Evolutionary conservation across 371 early-diverging fungal species (phyloP).

Genomic region (Fennellomyces sp.): DNA sequence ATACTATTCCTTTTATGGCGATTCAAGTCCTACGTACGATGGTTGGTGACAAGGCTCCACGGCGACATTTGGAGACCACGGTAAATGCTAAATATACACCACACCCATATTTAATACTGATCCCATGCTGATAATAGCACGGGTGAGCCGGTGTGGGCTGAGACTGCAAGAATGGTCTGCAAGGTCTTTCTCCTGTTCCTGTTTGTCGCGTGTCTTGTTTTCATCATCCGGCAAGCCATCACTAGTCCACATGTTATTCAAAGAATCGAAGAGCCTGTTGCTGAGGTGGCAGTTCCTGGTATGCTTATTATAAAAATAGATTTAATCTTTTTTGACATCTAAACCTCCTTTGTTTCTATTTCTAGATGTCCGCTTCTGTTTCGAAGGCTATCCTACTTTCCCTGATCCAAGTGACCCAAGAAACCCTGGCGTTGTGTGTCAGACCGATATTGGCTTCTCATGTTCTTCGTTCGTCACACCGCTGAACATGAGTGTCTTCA

Average conservation of each 20-base stretch:
- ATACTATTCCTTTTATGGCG: constrained; percentile 46
- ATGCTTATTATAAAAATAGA: constrained; percentile 1
- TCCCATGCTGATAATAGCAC: constrained; percentile 18
- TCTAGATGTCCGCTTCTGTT: constrained; percentile 51
- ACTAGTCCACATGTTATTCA: constrained; percentile 50
- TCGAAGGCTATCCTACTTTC: constrained; percentile 40
- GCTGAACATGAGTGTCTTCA: constrained; percentile 41
- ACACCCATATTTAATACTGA: not conserved
- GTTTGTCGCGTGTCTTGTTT: constrained; percentile 40
- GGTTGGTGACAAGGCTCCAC: constrained; percentile 40
- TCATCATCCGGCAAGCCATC: constrained; percentile 49
- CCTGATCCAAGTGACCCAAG: constrained; percentile 13
- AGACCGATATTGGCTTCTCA: constrained; percentile 39
- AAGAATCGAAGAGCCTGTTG: constrained; percentile 33
- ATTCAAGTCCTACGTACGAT: constrained; percentile 41
- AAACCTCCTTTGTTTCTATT: not conserved
- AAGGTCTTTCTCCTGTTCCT: constrained; percentile 47
- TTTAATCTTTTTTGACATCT: not conserved
- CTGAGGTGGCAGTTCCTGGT: constrained; percentile 43
- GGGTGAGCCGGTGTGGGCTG: constrained; percentile 57
- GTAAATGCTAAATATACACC: constrained; percentile 12
- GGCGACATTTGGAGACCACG: constrained; percentile 52
- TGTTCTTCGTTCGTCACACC: constrained; percentile 27
- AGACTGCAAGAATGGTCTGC: constrained; percentile 43
- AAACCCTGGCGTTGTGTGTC: constrained; percentile 38